Evolutionary conservation across 768 basidiomycete species (phyloP).

Genomic region (Pulveroboletus sp.): DNA sequence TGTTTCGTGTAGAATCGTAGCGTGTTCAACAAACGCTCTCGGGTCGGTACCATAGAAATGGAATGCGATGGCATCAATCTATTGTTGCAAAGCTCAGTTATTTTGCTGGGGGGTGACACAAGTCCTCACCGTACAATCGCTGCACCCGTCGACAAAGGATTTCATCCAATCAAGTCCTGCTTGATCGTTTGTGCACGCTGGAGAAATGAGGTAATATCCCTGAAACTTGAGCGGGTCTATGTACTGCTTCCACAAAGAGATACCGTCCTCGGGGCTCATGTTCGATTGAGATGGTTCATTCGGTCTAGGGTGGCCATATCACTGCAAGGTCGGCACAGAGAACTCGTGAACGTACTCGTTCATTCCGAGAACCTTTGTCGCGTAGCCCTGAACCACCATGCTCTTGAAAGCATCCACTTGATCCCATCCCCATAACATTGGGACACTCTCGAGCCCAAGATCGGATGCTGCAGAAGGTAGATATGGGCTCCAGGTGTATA

Average conservation of each 20-base stretch:
- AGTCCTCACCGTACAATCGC: constrained; percentile 46
- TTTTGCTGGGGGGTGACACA: not conserved
- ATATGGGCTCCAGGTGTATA: constrained; percentile 69
- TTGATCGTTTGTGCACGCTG: constrained; percentile 64
- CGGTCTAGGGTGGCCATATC: constrained; percentile 44
- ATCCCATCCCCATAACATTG: constrained; percentile 71
- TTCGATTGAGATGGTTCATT: constrained; percentile 63
- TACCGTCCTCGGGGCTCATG: constrained; percentile 51
- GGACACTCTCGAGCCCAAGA: constrained; percentile 50
- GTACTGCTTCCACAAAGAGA: constrained; percentile 56
- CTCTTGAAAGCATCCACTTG: constrained; percentile 45
- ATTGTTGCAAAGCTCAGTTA: not conserved
- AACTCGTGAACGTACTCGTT: constrained; percentile 62
- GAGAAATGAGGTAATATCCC: constrained; percentile 62
- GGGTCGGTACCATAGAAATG: constrained; percentile 68
- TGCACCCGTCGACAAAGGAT: constrained; percentile 50
- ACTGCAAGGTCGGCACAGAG: not conserved
- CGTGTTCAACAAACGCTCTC: constrained; percentile 47
- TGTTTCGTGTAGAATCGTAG: constrained; percentile 43
- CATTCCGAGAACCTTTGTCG: constrained; percentile 54
- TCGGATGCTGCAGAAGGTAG: constrained; percentile 37
- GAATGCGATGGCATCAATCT: constrained; percentile 59
- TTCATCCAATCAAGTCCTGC: constrained; percentile 64
- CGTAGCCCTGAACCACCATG: constrained; percentile 47
- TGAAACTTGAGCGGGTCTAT: constrained; percentile 54